Evolutionary conservation across 768 basidiomycete species (phyloP).

Genomic region (Pisolithus tinctorius): DNA sequence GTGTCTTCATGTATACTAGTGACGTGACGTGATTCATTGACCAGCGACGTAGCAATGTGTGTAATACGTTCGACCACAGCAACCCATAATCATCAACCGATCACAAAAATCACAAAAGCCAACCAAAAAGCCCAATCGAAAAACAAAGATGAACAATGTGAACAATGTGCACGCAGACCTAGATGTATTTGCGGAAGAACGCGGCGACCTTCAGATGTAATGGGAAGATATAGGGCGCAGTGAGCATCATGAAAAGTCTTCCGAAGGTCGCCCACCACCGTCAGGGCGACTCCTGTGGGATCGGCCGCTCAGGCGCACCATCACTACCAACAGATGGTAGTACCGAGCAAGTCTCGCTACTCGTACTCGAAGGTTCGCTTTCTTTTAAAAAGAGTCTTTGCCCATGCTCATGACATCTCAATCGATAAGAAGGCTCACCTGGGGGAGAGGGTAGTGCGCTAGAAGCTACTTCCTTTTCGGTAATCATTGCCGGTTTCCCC

Average conservation of each 20-base stretch:
- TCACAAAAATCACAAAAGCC: conserved; percentile 14
- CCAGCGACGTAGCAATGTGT: conserved; percentile 8
- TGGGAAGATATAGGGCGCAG: conserved; percentile 31
- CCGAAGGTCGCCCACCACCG: conserved; percentile 46
- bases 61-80: conserved; percentile 2
- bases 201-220: conserved; percentile 44
- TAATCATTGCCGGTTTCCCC: background rate
- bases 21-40: background rate
- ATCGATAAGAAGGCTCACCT: background rate
- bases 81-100: conserved; percentile 14
- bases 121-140: conserved; percentile 14
- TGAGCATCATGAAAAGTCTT: conserved; percentile 35
- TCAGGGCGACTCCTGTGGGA: conserved; percentile 25
- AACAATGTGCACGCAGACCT: conserved; percentile 8
- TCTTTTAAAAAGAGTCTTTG: conserved; percentile 1
- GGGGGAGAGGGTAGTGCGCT: background rate
- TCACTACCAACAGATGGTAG: background rate
- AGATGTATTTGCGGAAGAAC: conserved; percentile 38
- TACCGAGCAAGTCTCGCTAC: conserved; percentile 5
- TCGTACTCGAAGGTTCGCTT: conserved; percentile 3
- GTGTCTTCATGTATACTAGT: background rate
- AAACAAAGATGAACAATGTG: conserved; percentile 16
- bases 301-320: background rate
- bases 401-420: background rate
- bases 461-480: background rate